Percentiles rank a stretch among this genome's conserved stretches.
Evolutionary conservation across 306 rosid species (phyloP).

Genomic region (Rubus idaeus): DNA sequence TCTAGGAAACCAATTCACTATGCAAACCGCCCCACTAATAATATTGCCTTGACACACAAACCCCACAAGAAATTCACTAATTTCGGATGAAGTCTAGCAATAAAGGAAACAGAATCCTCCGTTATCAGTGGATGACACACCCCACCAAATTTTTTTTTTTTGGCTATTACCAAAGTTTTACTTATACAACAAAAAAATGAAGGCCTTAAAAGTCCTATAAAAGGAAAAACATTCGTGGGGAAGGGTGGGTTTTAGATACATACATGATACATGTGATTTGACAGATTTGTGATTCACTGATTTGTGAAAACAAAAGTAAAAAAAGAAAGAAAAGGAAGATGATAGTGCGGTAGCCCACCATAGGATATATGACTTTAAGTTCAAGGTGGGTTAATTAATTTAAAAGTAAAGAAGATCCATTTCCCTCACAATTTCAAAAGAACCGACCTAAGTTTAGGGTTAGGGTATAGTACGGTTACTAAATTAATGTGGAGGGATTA

Average conservation of each 20-base stretch:
- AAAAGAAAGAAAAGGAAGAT: too few species aligned
- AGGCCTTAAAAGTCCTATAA: conserved; percentile 23
- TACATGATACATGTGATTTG: conserved; percentile 21
- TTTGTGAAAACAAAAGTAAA: not conserved
- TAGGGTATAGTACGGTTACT: too few species aligned
- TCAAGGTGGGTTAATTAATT: conserved; percentile 19
- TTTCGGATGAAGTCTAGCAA: conserved; percentile 25
- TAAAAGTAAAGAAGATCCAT: conserved; percentile 18
- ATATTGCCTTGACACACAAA: conserved; percentile 34
- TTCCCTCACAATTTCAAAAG: not conserved
- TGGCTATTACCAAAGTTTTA: conserved; percentile 23
- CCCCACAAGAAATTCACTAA: conserved; percentile 28
- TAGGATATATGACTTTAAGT: conserved; percentile 15
- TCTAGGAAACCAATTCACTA: not conserved
- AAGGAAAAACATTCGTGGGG: conserved; percentile 27
- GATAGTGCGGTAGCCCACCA: conserved; percentile 46
- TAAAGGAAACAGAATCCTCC: conserved; percentile 33
- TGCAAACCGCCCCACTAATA: conserved; percentile 53
- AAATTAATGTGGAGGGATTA: too few species aligned
- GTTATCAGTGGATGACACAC: conserved; percentile 50
- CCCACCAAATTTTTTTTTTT: conserved; percentile 33
- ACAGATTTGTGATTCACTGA: too few species aligned
- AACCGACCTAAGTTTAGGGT: not conserved
- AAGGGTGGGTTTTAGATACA: conserved; percentile 35
- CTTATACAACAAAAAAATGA: conserved; percentile 12